Conservation (phyloP, 2,329 filamentous ascomycete genomes). For the Colletotrichum neosansevieriae region DNA sequence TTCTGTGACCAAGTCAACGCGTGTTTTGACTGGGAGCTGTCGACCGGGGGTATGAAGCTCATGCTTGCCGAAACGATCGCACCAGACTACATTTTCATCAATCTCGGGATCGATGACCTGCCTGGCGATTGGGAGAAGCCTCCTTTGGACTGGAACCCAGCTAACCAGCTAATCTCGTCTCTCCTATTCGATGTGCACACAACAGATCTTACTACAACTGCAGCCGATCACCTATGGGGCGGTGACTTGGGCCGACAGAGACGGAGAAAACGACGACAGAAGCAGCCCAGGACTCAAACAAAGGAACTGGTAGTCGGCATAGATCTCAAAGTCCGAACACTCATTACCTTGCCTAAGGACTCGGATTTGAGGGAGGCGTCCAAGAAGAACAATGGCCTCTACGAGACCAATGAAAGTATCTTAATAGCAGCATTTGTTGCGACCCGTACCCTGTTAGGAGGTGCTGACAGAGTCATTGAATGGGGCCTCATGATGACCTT, state of each 20-base stretch:
- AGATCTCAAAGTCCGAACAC: constrained; percentile 34
- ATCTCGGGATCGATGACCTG: constrained; percentile 46
- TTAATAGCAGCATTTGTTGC: constrained; percentile 70
- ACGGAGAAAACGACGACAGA: constrained; percentile 32
- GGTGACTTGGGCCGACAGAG: constrained; percentile 35
- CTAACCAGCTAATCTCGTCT: constrained; percentile 50
- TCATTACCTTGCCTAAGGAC: constrained; percentile 35
- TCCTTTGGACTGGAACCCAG: constrained; percentile 52
- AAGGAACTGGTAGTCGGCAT: constrained; percentile 36
- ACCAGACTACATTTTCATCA: constrained; percentile 55
- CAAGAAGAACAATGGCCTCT: constrained; percentile 22
- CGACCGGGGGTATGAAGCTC: constrained; percentile 49
- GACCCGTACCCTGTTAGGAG: constrained; percentile 69
- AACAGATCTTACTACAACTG: constrained; percentile 42
- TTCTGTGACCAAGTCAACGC: constrained; percentile 52
- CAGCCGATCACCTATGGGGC: constrained; percentile 34
- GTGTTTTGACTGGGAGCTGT: constrained; percentile 61
- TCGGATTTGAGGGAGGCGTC: constrained; percentile 29
- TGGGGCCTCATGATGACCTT: constrained; percentile 69
- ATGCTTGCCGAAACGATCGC: constrained; percentile 50
- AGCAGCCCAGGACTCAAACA: constrained; percentile 14
- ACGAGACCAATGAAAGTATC: constrained; percentile 39
- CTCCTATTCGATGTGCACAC: constrained; percentile 18
- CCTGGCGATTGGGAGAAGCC: constrained; percentile 28
- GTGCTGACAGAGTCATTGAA: constrained; percentile 69